Evolutionary conservation across 75 land plant species (phyloP).

Genomic region (Picea sitchensis): DNA sequence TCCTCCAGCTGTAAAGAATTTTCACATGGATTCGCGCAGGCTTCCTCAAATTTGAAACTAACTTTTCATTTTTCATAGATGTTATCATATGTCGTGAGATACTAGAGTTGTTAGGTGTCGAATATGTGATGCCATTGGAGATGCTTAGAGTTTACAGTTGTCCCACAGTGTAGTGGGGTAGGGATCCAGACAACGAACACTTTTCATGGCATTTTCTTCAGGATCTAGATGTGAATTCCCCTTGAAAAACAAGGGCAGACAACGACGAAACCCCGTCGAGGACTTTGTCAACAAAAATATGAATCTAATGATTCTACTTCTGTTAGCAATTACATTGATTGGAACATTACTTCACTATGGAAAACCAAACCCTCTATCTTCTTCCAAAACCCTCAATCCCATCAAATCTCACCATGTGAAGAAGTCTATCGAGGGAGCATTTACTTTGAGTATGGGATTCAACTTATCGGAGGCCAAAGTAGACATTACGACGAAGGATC

Average conservation of each 20-base stretch:
- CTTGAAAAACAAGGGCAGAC: background rate
- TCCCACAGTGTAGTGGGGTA: no score
- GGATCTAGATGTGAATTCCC: constrained; percentile 3
- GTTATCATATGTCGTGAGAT: no score
- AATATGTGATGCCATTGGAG: no score
- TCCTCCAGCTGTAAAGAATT: no score
- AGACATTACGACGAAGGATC: constrained; percentile 78
- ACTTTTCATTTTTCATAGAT: no score
- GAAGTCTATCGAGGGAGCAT: background rate
- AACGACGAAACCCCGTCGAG: background rate
- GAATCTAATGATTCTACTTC: background rate
- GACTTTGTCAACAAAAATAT: background rate
- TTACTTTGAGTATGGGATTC: background rate
- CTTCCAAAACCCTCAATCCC: background rate
- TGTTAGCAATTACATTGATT: background rate
- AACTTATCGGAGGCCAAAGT: constrained; percentile 33
- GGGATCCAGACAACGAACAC: no score
- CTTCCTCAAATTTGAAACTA: no score
- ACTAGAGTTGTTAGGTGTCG: no score
- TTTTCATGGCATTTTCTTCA: background rate
- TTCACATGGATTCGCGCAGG: no score
- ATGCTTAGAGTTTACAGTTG: no score
- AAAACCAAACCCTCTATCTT: constrained; percentile 29
- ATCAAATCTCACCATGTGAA: constrained; percentile 6
- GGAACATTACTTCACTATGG: constrained; percentile 36